Evolutionary conservation across 306 rosid species (phyloP), one percentile per base, ranked within the genome.

Genomic region (Lupinus albus): DNA sequence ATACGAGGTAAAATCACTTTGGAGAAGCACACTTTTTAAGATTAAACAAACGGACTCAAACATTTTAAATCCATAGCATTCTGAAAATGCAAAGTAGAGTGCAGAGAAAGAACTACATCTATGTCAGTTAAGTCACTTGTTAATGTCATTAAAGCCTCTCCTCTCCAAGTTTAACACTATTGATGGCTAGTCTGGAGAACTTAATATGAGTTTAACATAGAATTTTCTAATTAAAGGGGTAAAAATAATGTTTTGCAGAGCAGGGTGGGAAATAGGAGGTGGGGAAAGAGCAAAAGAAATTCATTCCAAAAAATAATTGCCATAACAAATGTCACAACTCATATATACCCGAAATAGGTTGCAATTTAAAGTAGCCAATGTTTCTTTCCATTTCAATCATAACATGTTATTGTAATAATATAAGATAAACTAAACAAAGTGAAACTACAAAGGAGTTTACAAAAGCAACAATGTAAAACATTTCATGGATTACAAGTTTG

Each of bases 341-440:
- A 64, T 25, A 25, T 25, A 25, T 25, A 25, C 1, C 30, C 30
- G 2, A 1, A 25, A 25, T 25, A 42, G 47, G 21, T 35, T 59
- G 70, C 74, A 64, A 71, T 5, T 48, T 41, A 20, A 49, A 71
- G 74, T 58, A 71, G 32, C 73, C 39, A 32, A 44, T 21, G 8
- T 47, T 70, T 52, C 47, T 15, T 46, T 46, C 55, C 55, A 11
- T 62, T 54, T 53, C 53, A 70, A 35, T 76, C 72, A 62, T 33
- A 76, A 13, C 28, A 10, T 20, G 41, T 55, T 45, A 20, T 44
- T 8, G 14, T 32, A 44, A 73, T 45, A 18, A 39, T 25, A 1
- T 11, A 46, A 12, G 32, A 32, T 20, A 45, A 12, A 28, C 18
- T 35, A 35, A 65, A 44, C 45, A 0, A 64, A 38, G 38, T 11